Evolutionary conservation across 2,329 filamentous ascomycete genomes (phyloP), one percentile per base, ranked within the genome.

Genomic region (Pseudogymnoascus sp.): DNA sequence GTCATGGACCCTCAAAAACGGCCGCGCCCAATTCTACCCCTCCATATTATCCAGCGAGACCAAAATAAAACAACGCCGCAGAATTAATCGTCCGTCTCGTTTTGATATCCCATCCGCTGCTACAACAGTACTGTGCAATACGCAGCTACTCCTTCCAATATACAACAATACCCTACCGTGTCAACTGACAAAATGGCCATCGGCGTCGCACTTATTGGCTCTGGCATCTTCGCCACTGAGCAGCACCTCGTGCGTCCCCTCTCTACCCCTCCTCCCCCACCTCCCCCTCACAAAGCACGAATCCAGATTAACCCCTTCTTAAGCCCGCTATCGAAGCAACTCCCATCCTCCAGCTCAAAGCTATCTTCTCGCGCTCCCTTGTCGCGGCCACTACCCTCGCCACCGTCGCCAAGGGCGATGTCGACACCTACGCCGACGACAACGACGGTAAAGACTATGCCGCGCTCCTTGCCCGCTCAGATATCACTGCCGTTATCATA

Each of bases 151-250:
- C 25, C 21, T 15, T 12, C 10, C 36, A 38, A 38, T 38, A 38
- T n/a, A 3, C 36, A 38, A 3, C 36, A 25, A 13, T 51, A 31
- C 44, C n/a, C 6, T 27, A 51, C 13, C 27, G 27, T 55, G n/a
- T 33, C 44, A 55, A 31, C 27, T 4, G 27, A 55, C 27, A 55
- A 12, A 55, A 73, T 72, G 71, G 65, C 76, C 27, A 73, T 82
- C 59, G 81, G 81, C 63, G 76, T 87, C 42, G 85, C 85, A 48
- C 78, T 88, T 62, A 80, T 88, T 61, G 85, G 85, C 38, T 81
- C 82, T 65, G 85, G 84, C 68, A 83, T 87, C 68, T 87, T 87
- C 67, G 82, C 81, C 66, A 80, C 80, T 68, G 80, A 81, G 69
- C 75, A 84, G 65, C 84, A 86, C 67, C 75, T 86, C 65, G 80